phyloP scores from a whole-genome alignment of 2,329 filamentous ascomycete genomes.

The Phialophora verrucosa region DNA sequence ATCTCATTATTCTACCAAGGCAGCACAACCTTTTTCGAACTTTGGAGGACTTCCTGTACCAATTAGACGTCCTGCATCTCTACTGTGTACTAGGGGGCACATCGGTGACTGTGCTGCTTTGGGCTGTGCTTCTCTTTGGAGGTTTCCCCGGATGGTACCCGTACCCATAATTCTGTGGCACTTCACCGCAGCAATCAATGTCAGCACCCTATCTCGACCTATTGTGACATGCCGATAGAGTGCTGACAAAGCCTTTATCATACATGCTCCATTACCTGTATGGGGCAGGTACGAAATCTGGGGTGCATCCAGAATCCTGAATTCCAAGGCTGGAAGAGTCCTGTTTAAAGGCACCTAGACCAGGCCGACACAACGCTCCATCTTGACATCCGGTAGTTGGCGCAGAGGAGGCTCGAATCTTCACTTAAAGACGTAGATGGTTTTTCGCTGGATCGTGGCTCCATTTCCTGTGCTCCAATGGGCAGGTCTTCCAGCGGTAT shows the following conservation, averaged over 20 bases:
- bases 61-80: not conserved
- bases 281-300: constrained; percentile 13
- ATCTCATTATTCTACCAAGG: not conserved
- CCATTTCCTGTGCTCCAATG: not conserved
- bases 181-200: not conserved
- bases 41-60: not conserved
- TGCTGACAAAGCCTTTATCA: constrained; percentile 24
- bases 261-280: constrained; percentile 19
- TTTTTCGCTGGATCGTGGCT: not conserved
- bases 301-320: constrained; percentile 1
- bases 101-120: constrained; percentile 14
- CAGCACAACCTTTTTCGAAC: not conserved
- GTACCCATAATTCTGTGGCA: not conserved
- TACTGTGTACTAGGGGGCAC: not conserved
- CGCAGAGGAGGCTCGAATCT: not conserved
- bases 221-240: constrained; percentile 7
- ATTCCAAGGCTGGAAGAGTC: constrained; percentile 5
- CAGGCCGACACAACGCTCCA: not conserved
- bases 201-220: constrained; percentile 22
- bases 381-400: not conserved
- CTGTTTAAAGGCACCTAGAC: not conserved
- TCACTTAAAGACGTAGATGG: not conserved
- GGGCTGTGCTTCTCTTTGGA: not conserved
- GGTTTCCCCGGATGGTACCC: not conserved
- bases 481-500: not conserved